Conservation (phyloP, 768 basidiomycete genomes). For the Mycena haematopus region DNA sequence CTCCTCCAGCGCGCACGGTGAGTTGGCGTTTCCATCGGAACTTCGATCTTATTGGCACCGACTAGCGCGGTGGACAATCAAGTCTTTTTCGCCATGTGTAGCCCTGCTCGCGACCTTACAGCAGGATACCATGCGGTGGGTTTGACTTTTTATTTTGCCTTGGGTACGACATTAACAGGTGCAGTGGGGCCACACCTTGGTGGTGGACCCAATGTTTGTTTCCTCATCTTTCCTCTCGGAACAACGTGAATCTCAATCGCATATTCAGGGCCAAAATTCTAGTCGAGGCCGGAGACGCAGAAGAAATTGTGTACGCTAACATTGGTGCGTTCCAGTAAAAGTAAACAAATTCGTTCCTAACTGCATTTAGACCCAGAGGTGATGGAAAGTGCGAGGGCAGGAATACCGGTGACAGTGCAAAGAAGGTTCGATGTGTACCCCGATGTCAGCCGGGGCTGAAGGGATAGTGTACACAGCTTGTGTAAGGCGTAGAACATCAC, state of each 20-base stretch:
- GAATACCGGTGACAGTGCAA: conserved; percentile 92
- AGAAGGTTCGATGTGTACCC: conserved; percentile 92
- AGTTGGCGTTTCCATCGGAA: conserved; percentile 28
- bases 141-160: not conserved
- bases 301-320: conserved; percentile 79
- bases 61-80: conserved; percentile 95
- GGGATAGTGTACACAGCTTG: not conserved
- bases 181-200: conserved; percentile 90
- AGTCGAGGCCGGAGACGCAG: conserved; percentile 74
- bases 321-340: conserved; percentile 68
- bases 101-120: conserved; percentile 84
- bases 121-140: conserved; percentile 88
- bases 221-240: not conserved
- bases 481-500: conserved; percentile 6
- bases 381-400: conserved; percentile 71
- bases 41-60: conserved; percentile 2
- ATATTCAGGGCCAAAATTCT: conserved; percentile 74
- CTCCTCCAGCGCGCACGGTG: conserved; percentile 85
- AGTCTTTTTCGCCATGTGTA: conserved; percentile 95
- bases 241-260: not conserved
- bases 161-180: conserved; percentile 1
- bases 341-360: not conserved
- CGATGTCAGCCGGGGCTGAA: conserved; percentile 58
- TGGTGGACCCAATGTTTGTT: conserved; percentile 83
- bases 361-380: conserved; percentile 52